Evolutionary conservation across 768 basidiomycete species (phyloP).

Genomic region (Crassisporium funariophilum): DNA sequence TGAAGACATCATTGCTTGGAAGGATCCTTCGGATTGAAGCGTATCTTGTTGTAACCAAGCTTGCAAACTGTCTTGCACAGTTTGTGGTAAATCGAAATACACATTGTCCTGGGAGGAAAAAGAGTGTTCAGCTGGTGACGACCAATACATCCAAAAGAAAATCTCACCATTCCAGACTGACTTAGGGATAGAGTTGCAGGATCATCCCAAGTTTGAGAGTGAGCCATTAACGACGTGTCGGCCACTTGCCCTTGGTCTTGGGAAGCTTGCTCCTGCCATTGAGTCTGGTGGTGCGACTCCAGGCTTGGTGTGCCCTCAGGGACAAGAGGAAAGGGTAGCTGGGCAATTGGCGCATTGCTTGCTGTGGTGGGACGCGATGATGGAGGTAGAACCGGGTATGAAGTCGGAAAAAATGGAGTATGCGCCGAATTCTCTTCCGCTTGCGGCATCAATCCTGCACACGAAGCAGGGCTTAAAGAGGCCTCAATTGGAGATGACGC

Average conservation of each 20-base stretch:
- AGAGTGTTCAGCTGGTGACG: neutral
- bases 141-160: neutral
- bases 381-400: neutral
- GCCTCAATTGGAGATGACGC: constrained; percentile 46
- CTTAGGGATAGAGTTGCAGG: neutral
- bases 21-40: neutral
- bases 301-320: too few species aligned
- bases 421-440: too few species aligned
- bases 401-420: too few species aligned
- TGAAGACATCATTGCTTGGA: constrained; percentile 24
- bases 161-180: neutral
- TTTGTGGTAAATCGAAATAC: neutral
- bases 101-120: neutral
- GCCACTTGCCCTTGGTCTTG: too few species aligned
- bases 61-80: neutral
- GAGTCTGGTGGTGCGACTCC: too few species aligned
- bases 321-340: neutral
- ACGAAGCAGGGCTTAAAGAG: constrained; percentile 15
- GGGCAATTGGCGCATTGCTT: neutral
- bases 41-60: neutral
- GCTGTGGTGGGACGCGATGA: neutral
- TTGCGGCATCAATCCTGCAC: constrained; percentile 9
- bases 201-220: neutral
- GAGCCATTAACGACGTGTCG: too few species aligned
- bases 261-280: too few species aligned